Evolutionary conservation across 352 stramenopile species (phyloP).

Genomic region (Globisporangium echinulatum): DNA sequence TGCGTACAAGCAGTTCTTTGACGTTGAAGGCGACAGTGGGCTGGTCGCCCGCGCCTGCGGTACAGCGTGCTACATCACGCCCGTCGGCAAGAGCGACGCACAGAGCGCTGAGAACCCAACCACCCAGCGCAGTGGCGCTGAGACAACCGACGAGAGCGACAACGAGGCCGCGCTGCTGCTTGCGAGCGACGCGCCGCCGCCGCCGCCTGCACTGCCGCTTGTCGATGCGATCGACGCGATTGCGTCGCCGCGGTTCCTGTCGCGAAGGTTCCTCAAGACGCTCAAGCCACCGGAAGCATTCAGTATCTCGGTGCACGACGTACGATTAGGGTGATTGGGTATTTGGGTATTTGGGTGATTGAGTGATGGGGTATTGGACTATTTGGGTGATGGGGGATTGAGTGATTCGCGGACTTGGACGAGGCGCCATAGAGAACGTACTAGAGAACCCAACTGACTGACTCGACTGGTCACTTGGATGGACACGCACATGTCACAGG

Average conservation of each 20-base stretch:
- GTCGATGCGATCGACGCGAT: constrained; percentile 29
- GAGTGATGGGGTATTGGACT: too few relatives aligned
- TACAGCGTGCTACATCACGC: constrained; percentile 82
- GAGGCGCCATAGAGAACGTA: neutral
- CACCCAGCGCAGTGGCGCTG: constrained; percentile 16
- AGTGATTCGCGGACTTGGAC: too few relatives aligned
- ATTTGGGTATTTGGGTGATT: too few relatives aligned
- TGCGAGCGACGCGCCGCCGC: constrained; percentile 22
- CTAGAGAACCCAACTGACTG: neutral
- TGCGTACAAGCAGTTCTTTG: constrained; percentile 97
- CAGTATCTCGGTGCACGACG: constrained; percentile 71
- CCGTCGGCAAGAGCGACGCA: constrained; percentile 51
- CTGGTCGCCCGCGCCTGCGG: constrained; percentile 95
- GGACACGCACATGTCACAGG: constrained; percentile 23
- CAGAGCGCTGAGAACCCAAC: neutral
- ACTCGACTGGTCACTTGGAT: neutral
- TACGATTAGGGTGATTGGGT: constrained; percentile 15
- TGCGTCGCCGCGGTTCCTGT: constrained; percentile 43
- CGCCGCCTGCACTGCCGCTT: constrained; percentile 5
- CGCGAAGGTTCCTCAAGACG: constrained; percentile 42
- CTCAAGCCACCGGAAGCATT: constrained; percentile 53
- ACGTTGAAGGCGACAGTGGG: constrained; percentile 97
- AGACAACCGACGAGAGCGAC: constrained; percentile 18
- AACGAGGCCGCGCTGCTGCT: constrained; percentile 22
- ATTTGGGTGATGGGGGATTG: neutral